Conservation (phyloP, 2,329 filamentous ascomycete genomes). For the Pestalotiopsis sp. region DNA sequence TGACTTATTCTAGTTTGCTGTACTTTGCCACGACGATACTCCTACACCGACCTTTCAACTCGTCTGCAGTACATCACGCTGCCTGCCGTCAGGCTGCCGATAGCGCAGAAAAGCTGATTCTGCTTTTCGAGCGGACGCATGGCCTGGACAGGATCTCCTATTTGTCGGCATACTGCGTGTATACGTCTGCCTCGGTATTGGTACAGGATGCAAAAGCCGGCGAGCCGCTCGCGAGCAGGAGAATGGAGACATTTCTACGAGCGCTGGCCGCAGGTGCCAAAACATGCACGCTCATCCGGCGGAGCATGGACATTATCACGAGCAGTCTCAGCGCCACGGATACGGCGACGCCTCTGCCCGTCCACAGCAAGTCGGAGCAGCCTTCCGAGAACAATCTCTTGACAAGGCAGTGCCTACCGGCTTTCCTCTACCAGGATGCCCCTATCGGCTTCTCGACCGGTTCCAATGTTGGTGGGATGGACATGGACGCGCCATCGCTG, state of each 20-base stretch:
- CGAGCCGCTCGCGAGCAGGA: constrained; percentile 22
- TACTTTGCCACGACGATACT: constrained; percentile 29
- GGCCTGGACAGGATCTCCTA: constrained; percentile 33
- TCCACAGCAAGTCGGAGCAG: background rate
- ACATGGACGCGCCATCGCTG: background rate
- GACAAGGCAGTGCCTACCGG: constrained; percentile 3
- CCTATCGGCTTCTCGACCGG: background rate
- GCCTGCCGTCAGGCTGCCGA: constrained; percentile 27
- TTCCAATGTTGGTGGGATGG: constrained; percentile 8
- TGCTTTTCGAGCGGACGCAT: constrained; percentile 31
- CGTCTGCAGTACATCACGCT: constrained; percentile 23
- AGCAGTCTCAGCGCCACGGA: constrained; percentile 18
- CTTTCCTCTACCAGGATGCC: constrained; percentile 7
- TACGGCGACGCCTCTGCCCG: background rate
- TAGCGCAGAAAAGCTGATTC: constrained; percentile 28
- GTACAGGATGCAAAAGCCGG: constrained; percentile 30
- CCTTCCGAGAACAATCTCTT: background rate
- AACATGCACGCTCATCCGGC: constrained; percentile 30
- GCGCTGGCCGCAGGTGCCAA: constrained; percentile 25
- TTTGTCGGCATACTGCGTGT: constrained; percentile 36
- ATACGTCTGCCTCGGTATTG: constrained; percentile 33
- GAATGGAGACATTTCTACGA: constrained; percentile 31
- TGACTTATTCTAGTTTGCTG: constrained; percentile 19
- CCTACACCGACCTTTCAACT: constrained; percentile 28
- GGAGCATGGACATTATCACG: constrained; percentile 34